phyloP scores from a whole-genome alignment of 129 eudicot genomes.

The Pseudognaphalium luteoalbum region DNA sequence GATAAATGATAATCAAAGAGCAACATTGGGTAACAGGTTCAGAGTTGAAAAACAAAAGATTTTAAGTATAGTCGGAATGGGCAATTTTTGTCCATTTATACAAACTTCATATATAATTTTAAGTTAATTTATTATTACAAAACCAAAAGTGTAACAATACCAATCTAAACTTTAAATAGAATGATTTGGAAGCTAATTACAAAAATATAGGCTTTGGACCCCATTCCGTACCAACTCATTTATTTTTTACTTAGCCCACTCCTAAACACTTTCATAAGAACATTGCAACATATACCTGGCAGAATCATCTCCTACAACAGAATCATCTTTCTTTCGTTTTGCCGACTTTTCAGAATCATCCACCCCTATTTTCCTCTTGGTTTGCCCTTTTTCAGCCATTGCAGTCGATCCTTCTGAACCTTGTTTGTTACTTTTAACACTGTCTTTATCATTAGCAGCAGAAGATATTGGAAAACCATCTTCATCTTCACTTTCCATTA shows the following conservation, averaged over 20 bases:
- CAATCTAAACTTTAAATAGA: neutral
- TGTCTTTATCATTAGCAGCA: constrained; percentile 28
- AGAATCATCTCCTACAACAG: constrained; percentile 33
- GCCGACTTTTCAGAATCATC: constrained; percentile 34
- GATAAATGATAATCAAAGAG: constrained; percentile 24
- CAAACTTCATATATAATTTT: neutral
- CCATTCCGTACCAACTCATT: neutral
- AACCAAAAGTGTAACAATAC: neutral
- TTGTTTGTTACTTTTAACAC: constrained; percentile 25
- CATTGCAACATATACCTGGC: constrained; percentile 40
- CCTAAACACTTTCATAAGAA: neutral
- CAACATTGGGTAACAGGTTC: constrained; percentile 3
- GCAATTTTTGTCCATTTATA: neutral
- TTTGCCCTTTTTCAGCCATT: constrained; percentile 17
- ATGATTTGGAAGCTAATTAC: neutral
- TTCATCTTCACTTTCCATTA: constrained; percentile 87
- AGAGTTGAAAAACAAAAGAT: no score
- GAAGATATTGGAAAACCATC: constrained; percentile 82
- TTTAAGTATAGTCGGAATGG: neutral
- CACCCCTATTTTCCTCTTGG: constrained; percentile 39
- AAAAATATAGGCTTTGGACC: neutral
- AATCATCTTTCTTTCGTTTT: constrained; percentile 69
- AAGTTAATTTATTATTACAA: neutral
- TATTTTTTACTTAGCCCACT: neutral
- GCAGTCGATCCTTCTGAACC: constrained; percentile 29